phyloP scores from a whole-genome alignment of 2,329 filamentous ascomycete species.

The Colletotrichum lupini region DNA sequence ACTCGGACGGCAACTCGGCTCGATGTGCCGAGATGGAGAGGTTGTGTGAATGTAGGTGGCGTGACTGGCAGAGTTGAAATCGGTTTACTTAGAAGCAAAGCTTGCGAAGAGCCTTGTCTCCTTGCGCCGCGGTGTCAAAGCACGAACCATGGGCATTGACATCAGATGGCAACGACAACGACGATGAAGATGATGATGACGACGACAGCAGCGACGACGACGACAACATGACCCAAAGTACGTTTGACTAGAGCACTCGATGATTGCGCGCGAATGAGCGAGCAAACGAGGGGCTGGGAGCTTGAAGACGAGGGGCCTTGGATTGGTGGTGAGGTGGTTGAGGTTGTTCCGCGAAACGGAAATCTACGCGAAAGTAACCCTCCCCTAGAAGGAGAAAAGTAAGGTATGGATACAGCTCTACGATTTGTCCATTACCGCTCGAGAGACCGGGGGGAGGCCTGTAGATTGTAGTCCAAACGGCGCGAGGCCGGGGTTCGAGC shows the following conservation, averaged over 20 bases:
- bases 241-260: background rate
- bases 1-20: conserved; percentile 6
- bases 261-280: background rate
- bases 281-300: background rate
- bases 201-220: background rate
- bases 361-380: background rate
- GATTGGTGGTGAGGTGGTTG: background rate
- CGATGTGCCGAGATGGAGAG: conserved; percentile 1
- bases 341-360: background rate
- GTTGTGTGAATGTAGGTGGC: background rate
- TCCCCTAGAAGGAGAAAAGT: background rate
- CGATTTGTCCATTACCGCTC: background rate
- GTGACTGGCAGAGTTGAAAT: background rate
- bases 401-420: background rate
- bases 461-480: background rate
- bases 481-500: background rate
- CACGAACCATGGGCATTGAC: conserved; percentile 19
- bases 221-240: background rate
- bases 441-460: background rate
- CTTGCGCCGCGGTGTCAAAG: conserved; percentile 21
- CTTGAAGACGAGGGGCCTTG: background rate
- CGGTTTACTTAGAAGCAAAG: conserved; percentile 9
- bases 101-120: conserved; percentile 26
- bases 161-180: background rate
- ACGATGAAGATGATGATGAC: background rate